These are phyloP conservation scores for Metschnikowia kunwiensis DNA, from an alignment of 805 yeast species.

Conservation along the genomic window DNA sequence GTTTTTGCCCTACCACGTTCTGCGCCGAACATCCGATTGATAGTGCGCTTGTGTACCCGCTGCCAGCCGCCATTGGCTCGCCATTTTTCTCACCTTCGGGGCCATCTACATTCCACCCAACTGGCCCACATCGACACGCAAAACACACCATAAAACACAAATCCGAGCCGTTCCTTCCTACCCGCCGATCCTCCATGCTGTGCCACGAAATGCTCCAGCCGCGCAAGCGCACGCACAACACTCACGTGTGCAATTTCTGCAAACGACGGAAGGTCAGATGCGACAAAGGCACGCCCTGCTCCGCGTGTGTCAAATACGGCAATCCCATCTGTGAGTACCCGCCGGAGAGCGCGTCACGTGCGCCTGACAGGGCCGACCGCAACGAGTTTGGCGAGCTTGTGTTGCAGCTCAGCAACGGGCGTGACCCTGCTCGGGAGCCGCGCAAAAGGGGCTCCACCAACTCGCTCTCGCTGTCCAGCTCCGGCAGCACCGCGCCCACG, in stretches of 20 bases:
- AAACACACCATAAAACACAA: too few species aligned
- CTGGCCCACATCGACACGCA: too few species aligned
- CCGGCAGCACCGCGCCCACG: constrained; percentile 2
- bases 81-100: too few species aligned
- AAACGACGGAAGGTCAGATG: constrained; percentile 23
- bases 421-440: background rate
- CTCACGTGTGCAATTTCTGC: constrained; percentile 23
- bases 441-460: background rate
- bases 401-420: constrained; percentile 1
- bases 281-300: constrained; percentile 24
- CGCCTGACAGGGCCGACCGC: constrained; percentile 4
- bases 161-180: too few species aligned
- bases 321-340: constrained; percentile 30
- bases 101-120: too few species aligned
- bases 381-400: constrained; percentile 11
- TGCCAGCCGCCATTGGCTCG: too few species aligned
- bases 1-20: too few species aligned
- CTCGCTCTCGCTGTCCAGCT: constrained; percentile 2
- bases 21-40: too few species aligned
- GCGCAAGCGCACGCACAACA: constrained; percentile 8
- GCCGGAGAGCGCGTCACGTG: constrained; percentile 4
- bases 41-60: too few species aligned
- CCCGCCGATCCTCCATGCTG: too few species aligned
- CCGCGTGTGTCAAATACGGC: constrained; percentile 31
- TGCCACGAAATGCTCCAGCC: background rate